These are phyloP conservation scores for Talaromyces thailandensis DNA, from an alignment of 495 filamentous ascomycete genomes.

Conservation along the genomic window DNA sequence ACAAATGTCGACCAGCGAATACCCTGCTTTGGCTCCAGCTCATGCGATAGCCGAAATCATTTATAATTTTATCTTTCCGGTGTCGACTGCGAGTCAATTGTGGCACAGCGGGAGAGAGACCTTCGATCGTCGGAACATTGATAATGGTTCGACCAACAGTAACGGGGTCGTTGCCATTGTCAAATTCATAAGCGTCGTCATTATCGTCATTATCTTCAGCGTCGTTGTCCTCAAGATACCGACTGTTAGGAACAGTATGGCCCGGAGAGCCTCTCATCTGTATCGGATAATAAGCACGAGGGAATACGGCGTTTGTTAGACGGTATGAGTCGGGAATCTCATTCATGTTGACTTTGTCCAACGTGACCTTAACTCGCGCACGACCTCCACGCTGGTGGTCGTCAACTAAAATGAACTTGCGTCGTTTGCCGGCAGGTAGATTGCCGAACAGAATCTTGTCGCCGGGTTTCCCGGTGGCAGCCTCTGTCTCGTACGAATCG, in stretches of 20 bases:
- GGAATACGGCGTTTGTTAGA: slow-evolving; percentile 77
- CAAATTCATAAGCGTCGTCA: slow-evolving; percentile 47
- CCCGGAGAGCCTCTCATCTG: slow-evolving; percentile 73
- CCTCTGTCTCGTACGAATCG: slow-evolving; percentile 33
- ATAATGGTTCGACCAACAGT: slow-evolving; percentile 49
- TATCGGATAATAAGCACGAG: slow-evolving; percentile 77
- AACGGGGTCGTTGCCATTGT: slow-evolving; percentile 39
- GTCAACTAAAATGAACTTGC: slow-evolving; percentile 94
- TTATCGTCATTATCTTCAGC: slow-evolving; percentile 49
- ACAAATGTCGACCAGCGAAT: slow-evolving; percentile 75
- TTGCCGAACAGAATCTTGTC: slow-evolving; percentile 71
- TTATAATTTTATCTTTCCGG: slow-evolving; percentile 73
- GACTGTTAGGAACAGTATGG: slow-evolving; percentile 50
- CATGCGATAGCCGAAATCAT: slow-evolving; percentile 91
- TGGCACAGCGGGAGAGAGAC: slow-evolving; percentile 68
- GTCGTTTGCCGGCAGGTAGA: slow-evolving; percentile 76
- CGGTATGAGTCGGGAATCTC: slow-evolving; percentile 94
- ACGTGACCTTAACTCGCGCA: slow-evolving; percentile 76
- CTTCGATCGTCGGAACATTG: slow-evolving; percentile 62
- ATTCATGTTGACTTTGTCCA: slow-evolving; percentile 81
- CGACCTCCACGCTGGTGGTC: slow-evolving; percentile 70
- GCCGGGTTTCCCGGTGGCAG: slow-evolving; percentile 17
- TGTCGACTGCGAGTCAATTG: slow-evolving; percentile 55
- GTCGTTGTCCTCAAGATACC: slow-evolving; percentile 56
- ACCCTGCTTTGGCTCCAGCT: slow-evolving; percentile 88